Percentiles rank a stretch among this genome's conserved stretches.
phyloP scores from a whole-genome alignment of 805 yeast genomes.

The Cyberlindnera nakhonratchasimensis region DNA sequence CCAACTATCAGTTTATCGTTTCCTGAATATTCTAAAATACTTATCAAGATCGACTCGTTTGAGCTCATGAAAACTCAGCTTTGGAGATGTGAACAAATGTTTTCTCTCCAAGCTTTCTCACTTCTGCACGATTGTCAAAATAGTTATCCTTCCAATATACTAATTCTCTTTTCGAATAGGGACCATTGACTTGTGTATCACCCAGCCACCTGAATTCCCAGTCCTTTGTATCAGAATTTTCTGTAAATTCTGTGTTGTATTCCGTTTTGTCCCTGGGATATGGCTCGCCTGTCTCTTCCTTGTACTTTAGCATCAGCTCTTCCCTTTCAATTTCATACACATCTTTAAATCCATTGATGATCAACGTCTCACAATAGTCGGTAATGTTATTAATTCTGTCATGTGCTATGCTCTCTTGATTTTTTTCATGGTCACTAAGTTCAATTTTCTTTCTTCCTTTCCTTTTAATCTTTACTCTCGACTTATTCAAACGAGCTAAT shows the following conservation, averaged over 20 bases:
- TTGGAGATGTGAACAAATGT: slow-evolving; percentile 17
- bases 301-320: slow-evolving; percentile 45
- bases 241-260: neutral
- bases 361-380: slow-evolving; percentile 43
- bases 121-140: slow-evolving; percentile 44
- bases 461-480: slow-evolving; percentile 16
- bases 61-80: slow-evolving; percentile 1
- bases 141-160: slow-evolving; percentile 45
- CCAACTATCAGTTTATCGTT: too few relatives aligned
- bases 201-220: slow-evolving; percentile 52
- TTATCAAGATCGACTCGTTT: too few relatives aligned
- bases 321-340: slow-evolving; percentile 56
- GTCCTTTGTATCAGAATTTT: slow-evolving; percentile 26
- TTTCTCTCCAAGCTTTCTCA: slow-evolving; percentile 29
- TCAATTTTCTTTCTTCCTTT: slow-evolving; percentile 16
- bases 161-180: slow-evolving; percentile 47
- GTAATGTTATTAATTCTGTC: too few relatives aligned
- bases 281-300: slow-evolving; percentile 40
- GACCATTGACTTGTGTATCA: slow-evolving; percentile 46
- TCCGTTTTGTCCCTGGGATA: slow-evolving; percentile 25
- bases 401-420: too few relatives aligned
- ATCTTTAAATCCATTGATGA: slow-evolving; percentile 39
- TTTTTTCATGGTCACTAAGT: slow-evolving; percentile 15
- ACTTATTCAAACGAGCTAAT: slow-evolving; percentile 38
- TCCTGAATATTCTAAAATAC: too few relatives aligned